Conservation (phyloP, 2,329 filamentous ascomycete genomes). For the Furcasterigmium furcatum region DNA sequence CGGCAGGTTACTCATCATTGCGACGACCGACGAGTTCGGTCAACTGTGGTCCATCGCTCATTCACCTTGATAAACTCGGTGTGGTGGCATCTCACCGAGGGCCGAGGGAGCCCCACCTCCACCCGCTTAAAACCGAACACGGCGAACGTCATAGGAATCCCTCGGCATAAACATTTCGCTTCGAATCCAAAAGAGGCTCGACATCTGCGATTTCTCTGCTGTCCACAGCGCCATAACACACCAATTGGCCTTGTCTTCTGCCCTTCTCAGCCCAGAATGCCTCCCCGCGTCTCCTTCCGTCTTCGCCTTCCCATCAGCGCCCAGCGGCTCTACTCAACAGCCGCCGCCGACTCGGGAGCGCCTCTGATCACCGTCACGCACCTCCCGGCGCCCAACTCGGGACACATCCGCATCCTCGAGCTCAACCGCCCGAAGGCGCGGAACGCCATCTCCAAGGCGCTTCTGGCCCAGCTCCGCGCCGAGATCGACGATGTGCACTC, state of each 20-base stretch:
- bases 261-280: conserved; percentile 18
- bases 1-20: too few relatives aligned
- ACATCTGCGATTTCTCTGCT: background rate
- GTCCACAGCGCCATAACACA: background rate
- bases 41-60: background rate
- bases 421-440: conserved; percentile 81
- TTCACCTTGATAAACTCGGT: background rate
- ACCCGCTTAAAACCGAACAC: background rate
- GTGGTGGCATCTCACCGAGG: background rate
- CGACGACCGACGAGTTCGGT: too few relatives aligned
- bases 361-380: conserved; percentile 68
- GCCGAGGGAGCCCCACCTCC: background rate
- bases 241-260: background rate
- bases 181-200: background rate
- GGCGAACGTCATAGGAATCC: background rate
- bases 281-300: conserved; percentile 22
- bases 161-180: background rate
- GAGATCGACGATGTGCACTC: conserved; percentile 70
- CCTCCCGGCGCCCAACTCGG: conserved; percentile 73
- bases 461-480: conserved; percentile 68
- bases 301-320: conserved; percentile 13
- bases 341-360: conserved; percentile 25
- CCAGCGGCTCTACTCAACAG: conserved; percentile 38
- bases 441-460: conserved; percentile 82
- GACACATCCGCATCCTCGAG: conserved; percentile 83